Conservation (phyloP, 495 filamentous ascomycete genomes). For the Penicilliopsis zonata region DNA sequence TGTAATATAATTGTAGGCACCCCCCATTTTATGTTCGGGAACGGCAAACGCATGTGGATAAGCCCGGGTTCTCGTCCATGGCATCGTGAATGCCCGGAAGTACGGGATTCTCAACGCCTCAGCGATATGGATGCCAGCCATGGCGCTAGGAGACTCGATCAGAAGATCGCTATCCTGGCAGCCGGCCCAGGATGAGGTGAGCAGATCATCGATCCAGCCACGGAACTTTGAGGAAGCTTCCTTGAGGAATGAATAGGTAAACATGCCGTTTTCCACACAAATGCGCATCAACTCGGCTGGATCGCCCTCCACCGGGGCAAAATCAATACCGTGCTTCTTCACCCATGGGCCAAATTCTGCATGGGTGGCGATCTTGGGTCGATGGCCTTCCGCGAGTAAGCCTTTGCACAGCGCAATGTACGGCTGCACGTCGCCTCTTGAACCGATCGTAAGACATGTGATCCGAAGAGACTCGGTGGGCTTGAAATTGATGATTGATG, state of each 20-base stretch:
- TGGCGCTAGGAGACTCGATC: conserved; percentile 92
- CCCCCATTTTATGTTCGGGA: conserved; percentile 85
- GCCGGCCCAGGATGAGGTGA: conserved; percentile 70
- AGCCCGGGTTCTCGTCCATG: conserved; percentile 89
- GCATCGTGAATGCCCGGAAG: conserved; percentile 97
- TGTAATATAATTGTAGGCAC: conserved; percentile 85
- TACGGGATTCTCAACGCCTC: conserved; percentile 90
- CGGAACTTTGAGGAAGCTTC: conserved; percentile 85
- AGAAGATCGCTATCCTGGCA: conserved; percentile 84
- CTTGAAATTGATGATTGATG: conserved; percentile 92
- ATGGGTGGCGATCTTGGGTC: conserved; percentile 82
- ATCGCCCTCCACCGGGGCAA: conserved; percentile 77
- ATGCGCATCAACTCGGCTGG: conserved; percentile 90
- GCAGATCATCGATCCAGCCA: conserved; percentile 83
- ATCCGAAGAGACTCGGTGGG: conserved; percentile 71
- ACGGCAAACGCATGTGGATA: conserved; percentile 98
- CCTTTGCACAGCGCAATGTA: conserved; percentile 96
- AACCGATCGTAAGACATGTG: conserved; percentile 92
- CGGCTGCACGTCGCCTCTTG: conserved; percentile 90
- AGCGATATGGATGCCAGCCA: conserved; percentile 98
- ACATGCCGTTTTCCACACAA: conserved; percentile 96
- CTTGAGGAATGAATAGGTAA: conserved; percentile 80
- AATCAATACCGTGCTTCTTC: conserved; percentile 83
- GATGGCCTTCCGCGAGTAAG: conserved; percentile 77
- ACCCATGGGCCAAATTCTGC: conserved; percentile 84